Evolutionary conservation across 352 stramenopile genomes (phyloP), one percentile per base, ranked within the genome.

Genomic region (Phytopythium vexans): DNA sequence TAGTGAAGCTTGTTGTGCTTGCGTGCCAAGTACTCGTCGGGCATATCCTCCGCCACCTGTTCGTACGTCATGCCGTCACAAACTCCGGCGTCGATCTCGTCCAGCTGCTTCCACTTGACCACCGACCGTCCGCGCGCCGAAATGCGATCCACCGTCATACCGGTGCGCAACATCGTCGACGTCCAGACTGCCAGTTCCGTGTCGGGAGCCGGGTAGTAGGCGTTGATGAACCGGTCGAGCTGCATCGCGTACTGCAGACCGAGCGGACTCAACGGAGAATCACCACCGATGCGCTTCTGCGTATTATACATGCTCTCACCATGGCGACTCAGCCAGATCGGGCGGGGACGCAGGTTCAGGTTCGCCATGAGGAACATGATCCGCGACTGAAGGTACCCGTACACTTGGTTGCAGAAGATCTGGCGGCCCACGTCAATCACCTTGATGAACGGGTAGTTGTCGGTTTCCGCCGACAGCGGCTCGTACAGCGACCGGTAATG

Each of bases 221-320:
- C 84, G 49, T 97, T 83, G 21, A 96, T 78, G 80, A 98, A 99
- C 27, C 88, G 74, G 31, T 96, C 95, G 34, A 99, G 77, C 54
- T 96, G 86, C 51, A 91, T 72, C 1, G 95, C 94, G 74, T 98
- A 99, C 67, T 98, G 80, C 36, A 95, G 63, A 9, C 97, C 97
- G 10, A 89, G 75, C 8, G 88, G 81, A 52, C 91, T 98, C 6
- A 99, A 72, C 21, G 89, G 87, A 15, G 89, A 82, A 76, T 99
- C 96, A 12, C 96, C 96, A 43, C 96, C 96, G 70, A 99, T 99
- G 32, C 96, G 94, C 52, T 97, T 97, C 62, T 98, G 77, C 48
- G 96, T 86, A 68, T 99, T 99, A 81, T 98, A 99, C 77, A 98
- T 93, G 35, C 89, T 98, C 78, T 99, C 94, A 37, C 97, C 97